These are phyloP conservation scores for Erodium moschatum DNA, from an alignment of 441 rosid genomes.

Conservation along the genomic window DNA sequence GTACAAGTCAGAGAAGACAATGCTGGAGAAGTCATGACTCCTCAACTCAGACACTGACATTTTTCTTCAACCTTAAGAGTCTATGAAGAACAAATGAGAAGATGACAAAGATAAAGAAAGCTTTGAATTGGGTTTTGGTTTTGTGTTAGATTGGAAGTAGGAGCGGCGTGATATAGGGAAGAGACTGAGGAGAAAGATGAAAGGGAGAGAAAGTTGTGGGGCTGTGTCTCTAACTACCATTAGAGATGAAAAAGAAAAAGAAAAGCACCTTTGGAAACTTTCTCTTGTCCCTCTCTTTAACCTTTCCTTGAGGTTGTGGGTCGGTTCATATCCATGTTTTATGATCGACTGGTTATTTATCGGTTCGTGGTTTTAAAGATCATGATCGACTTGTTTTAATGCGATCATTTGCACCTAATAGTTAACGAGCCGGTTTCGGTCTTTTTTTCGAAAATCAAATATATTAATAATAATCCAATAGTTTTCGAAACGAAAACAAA, in stretches of 20 bases:
- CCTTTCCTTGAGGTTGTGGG: neutral
- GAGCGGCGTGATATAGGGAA: constrained; percentile 46
- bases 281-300: constrained; percentile 15
- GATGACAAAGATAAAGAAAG: neutral
- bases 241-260: neutral
- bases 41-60: constrained; percentile 45
- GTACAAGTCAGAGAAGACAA: constrained; percentile 40
- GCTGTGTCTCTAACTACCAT: constrained; percentile 18
- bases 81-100: constrained; percentile 10
- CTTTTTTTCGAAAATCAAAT: too few relatives aligned
- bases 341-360: too few relatives aligned
- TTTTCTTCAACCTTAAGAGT: constrained; percentile 10
- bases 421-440: too few relatives aligned
- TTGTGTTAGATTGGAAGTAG: constrained; percentile 19
- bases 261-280: constrained; percentile 29
- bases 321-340: too few relatives aligned
- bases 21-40: constrained; percentile 29
- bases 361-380: too few relatives aligned
- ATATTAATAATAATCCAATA: too few relatives aligned
- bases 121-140: constrained; percentile 9
- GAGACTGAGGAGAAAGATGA: constrained; percentile 17
- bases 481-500: too few relatives aligned
- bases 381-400: too few relatives aligned
- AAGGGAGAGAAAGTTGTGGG: constrained; percentile 13
- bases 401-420: too few relatives aligned